Percentiles rank a stretch among this genome's conserved stretches.
Evolutionary conservation across 1,139 yeast genomes (phyloP).

Genomic region (Saccharomyces hybrid): DNA sequence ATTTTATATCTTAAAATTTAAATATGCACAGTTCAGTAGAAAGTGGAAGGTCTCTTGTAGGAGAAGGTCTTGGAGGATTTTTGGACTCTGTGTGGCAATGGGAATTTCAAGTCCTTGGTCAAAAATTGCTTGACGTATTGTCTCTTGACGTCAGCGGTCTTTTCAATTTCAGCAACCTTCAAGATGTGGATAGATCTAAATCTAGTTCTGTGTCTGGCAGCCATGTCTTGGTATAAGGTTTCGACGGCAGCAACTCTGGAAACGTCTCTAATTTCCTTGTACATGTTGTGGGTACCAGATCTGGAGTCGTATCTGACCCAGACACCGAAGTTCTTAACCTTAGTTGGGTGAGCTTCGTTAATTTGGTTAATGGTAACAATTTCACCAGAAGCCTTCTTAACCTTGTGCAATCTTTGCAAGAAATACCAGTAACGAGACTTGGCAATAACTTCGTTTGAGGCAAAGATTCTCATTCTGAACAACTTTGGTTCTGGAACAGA

Average conservation of each 20-base stretch:
- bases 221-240: slow-evolving; percentile 98
- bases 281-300: slow-evolving; percentile 99
- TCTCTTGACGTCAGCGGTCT: slow-evolving; percentile 97
- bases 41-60: slow-evolving; percentile 93
- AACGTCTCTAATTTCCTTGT: slow-evolving; percentile 99
- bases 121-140: slow-evolving; percentile 97
- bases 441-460: slow-evolving; percentile 98
- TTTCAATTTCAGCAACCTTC: slow-evolving; percentile 98
- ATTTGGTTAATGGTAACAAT: slow-evolving; percentile 87
- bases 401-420: slow-evolving; percentile 98
- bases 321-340: slow-evolving; percentile 99
- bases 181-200: slow-evolving; percentile 97
- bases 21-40: slow-evolving; percentile 51
- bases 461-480: slow-evolving; percentile 99
- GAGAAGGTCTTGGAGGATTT: slow-evolving; percentile 83
- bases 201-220: slow-evolving; percentile 99
- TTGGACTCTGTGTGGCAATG: slow-evolving; percentile 98
- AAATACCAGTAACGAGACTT: slow-evolving; percentile 99
- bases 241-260: slow-evolving; percentile 99
- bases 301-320: slow-evolving; percentile 99
- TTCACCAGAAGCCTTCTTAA: slow-evolving; percentile 99
- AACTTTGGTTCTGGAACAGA: slow-evolving; percentile 98
- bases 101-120: slow-evolving; percentile 95
- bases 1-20: background rate
- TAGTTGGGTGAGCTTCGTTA: slow-evolving; percentile 94